These are phyloP conservation scores for Fraxinus cuspidata DNA, from an alignment of 257 asterid genomes.

Conservation along the genomic window DNA sequence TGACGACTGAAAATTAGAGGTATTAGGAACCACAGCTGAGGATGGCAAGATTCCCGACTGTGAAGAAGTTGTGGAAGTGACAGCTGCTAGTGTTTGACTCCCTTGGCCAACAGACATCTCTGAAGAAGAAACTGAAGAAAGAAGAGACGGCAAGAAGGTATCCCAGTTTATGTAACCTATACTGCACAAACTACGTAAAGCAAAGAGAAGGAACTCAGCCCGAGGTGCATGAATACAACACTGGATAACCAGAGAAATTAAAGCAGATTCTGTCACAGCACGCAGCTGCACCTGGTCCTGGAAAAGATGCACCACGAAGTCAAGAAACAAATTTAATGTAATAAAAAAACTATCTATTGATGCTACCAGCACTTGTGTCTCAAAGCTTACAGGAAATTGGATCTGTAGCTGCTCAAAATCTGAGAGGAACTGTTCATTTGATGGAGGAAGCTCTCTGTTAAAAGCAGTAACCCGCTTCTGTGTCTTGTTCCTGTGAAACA, in stretches of 20 bases:
- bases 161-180: constrained; percentile 89
- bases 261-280: constrained; percentile 72
- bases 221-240: constrained; percentile 91
- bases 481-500: constrained; percentile 73
- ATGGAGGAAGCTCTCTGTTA: constrained; percentile 89
- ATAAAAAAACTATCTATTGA: constrained; percentile 23
- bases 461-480: constrained; percentile 91
- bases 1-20: constrained; percentile 67
- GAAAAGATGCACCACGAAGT: constrained; percentile 22
- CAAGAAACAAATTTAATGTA: constrained; percentile 8
- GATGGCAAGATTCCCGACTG: constrained; percentile 69
- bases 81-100: constrained; percentile 52
- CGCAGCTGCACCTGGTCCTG: constrained; percentile 93
- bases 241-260: constrained; percentile 76
- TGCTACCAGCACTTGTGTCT: constrained; percentile 16
- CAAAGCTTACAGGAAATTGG: constrained; percentile 67
- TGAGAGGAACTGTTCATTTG: constrained; percentile 76
- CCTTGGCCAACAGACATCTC: constrained; percentile 74
- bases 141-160: constrained; percentile 84
- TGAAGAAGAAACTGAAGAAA: constrained; percentile 79
- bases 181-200: constrained; percentile 69
- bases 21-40: constrained; percentile 48
- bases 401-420: constrained; percentile 85
- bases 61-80: constrained; percentile 60
- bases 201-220: constrained; percentile 92